Evolutionary conservation across 108 stramenopile genomes (phyloP), one percentile per base, ranked within the genome.

Genomic region (Cafeteria roenbergensis): DNA sequence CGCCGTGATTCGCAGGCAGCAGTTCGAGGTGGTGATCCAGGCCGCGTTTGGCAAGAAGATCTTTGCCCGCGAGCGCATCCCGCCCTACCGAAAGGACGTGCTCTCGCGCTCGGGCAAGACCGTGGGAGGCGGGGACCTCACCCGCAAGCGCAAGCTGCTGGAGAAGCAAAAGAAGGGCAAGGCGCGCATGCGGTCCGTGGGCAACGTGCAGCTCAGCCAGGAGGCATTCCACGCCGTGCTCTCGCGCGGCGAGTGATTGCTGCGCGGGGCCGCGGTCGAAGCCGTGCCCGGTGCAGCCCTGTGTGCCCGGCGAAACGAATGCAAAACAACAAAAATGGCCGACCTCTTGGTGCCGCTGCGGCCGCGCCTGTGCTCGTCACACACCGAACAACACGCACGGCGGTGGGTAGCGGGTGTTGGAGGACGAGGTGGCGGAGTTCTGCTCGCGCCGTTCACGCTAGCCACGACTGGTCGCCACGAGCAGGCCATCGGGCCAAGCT

Each of bases 91-190:
- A 52, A 99, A 99, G 70, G 94, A 99, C 69, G 97, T 99, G 0
- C 71, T 95, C 51, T 86, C 86, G 6, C 86, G 81, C 25, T 87
- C 91, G 57, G 94, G 94, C 57, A 97, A 97, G 65, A 83, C 84
- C 0, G 93, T 97, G 0, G 93, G 93, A 55, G 97, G 97, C 21
- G 94, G 94, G 0, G 97, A 99, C 73, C 77, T 93, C 34, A 78
- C 89, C 27, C 73, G 97, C 51, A 99, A 99, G 75, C 92, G 90
- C 78, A 99, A 99, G 74, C 83, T 99, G 12, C 71, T 95, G 24
- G 91, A 99, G 75, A 95, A 95, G 72, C 97, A 99, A 75, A 95
- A 95, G 69, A 73, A 80, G 55, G 97, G 97, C 42, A 99, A 99
- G 85, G 93, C 94, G 75, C 80, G 88, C 33, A 85, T 87, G 80